Evolutionary conservation across 2,329 filamentous ascomycete genomes (phyloP), one percentile per base, ranked within the genome.

Genomic region (Trichoderma polysporum): DNA sequence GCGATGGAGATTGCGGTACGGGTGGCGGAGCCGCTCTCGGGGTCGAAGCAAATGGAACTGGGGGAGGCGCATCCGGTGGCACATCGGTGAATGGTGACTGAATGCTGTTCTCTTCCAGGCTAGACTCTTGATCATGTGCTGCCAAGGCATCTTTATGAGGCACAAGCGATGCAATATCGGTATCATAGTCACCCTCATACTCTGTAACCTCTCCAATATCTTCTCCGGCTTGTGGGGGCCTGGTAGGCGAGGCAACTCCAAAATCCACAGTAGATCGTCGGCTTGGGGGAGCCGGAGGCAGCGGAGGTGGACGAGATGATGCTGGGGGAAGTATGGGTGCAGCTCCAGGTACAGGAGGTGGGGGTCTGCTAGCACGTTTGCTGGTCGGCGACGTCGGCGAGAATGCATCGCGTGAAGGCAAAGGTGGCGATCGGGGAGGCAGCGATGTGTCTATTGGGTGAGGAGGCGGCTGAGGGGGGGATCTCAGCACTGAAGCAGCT

Each of bases 111-210:
- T 91, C 89, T 69, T 96, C 93, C 63, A 91, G 76, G 75, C 91
- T 96, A 7, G 90, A 87, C 53, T 94, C 92, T 63, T 90, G 87
- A 8, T 85, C 87, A 77, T 97, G 93, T 9, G 92, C 82, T 77
- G 94, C 97, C 69, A 98, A 79, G 0, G 94, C 94, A 79, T 97
- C 94, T 79, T 97, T 97, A 78, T 97, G 93, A 66, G 91, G 92
- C n/a, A 88, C 93, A 10, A 92, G 90, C n/a, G 94, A 92, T 1
- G 91, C 94, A 75, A 98, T 98, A 76, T 98, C 95, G 7, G 95
- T 98, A 73, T 98, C 95, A 76, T 98, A 98, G 75, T 98, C 95
- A 7, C 94, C 95, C 76, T 99, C 95, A 74, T 98, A 98, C 75
- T 97, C 94, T 0, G 93, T 96, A 37, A 93, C 86, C 74, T 96